Conservation (phyloP, 2,329 filamentous ascomycete species). For the Orbilia javanica region DNA sequence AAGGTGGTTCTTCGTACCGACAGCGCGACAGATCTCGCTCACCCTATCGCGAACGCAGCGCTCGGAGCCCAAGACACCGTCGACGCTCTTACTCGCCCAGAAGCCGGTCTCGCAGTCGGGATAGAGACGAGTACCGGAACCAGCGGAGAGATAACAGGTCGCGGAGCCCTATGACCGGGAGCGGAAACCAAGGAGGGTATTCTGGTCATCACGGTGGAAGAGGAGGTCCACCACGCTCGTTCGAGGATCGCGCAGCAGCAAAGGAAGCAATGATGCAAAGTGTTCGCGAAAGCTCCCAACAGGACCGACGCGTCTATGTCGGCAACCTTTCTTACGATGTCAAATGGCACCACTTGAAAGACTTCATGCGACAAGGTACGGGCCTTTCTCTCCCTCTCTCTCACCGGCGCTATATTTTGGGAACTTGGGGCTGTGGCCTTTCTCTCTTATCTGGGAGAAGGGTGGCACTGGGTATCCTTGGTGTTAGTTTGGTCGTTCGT, state of each 20-base stretch:
- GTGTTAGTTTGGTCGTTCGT: not conserved
- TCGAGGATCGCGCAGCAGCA: conserved; percentile 83
- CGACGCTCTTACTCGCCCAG: conserved; percentile 82
- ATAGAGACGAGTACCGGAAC: conserved; percentile 77
- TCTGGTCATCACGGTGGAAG: conserved; percentile 69
- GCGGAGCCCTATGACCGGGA: conserved; percentile 86
- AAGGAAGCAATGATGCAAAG: conserved; percentile 97
- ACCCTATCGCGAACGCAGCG: conserved; percentile 75
- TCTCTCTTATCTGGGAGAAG: not conserved
- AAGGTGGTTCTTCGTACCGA: conserved; percentile 62
- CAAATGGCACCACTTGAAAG: conserved; percentile 99
- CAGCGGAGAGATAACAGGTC: conserved; percentile 77
- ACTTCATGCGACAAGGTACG: conserved; percentile 98
- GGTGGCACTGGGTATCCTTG: not conserved
- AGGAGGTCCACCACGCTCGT: conserved; percentile 78
- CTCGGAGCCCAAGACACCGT: conserved; percentile 81
- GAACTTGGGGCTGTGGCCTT: not conserved
- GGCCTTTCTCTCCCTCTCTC: not conserved
- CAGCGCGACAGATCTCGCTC: conserved; percentile 87
- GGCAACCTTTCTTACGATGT: conserved; percentile 99
- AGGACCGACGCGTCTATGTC: conserved; percentile 99
- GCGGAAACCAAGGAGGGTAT: conserved; percentile 78
- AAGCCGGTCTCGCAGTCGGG: conserved; percentile 80
- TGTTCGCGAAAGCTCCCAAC: conserved; percentile 93
- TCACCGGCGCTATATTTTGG: not conserved